These are phyloP conservation scores for Ophiocytium majus DNA, from an alignment of 352 stramenopile species.

Conservation along the genomic window DNA sequence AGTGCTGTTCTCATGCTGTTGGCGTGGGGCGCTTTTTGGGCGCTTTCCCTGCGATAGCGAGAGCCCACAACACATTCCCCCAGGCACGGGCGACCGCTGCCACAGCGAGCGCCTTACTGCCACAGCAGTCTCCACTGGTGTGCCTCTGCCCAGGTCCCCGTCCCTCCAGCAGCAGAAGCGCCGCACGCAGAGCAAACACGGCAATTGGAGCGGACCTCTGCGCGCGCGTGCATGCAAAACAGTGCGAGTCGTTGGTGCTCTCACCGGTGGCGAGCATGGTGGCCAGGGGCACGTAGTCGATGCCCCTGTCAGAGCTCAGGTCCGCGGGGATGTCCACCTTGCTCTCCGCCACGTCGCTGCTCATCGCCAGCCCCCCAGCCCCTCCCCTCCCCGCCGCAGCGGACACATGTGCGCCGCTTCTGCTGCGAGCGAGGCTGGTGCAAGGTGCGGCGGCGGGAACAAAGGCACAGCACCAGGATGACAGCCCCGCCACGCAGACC, in stretches of 20 bases:
- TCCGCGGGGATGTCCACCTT: constrained; percentile 31
- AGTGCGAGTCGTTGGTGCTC: not conserved
- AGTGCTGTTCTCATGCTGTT: no score
- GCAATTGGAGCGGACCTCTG: no score
- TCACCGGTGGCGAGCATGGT: constrained; percentile 55
- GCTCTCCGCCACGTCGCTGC: constrained; percentile 4
- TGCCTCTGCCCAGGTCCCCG: no score
- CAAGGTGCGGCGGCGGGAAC: not conserved
- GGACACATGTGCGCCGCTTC: not conserved
- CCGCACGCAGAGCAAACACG: no score
- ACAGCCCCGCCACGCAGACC: not conserved
- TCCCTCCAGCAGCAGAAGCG: no score
- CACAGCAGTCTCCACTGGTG: no score
- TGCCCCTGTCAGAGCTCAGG: constrained; percentile 51
- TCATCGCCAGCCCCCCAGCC: not conserved
- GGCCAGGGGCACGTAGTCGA: constrained; percentile 58
- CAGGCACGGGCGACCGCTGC: no score
- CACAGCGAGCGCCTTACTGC: no score
- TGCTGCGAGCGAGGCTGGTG: not conserved
- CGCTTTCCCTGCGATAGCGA: no score
- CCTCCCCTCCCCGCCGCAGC: not conserved
- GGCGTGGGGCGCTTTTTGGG: no score
- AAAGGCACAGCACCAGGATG: not conserved
- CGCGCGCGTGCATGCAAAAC: not conserved
- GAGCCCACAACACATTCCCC: no score